phyloP scores from a whole-genome alignment of 1,284 basidiomycete species.

The Rhodofomes roseus region DNA sequence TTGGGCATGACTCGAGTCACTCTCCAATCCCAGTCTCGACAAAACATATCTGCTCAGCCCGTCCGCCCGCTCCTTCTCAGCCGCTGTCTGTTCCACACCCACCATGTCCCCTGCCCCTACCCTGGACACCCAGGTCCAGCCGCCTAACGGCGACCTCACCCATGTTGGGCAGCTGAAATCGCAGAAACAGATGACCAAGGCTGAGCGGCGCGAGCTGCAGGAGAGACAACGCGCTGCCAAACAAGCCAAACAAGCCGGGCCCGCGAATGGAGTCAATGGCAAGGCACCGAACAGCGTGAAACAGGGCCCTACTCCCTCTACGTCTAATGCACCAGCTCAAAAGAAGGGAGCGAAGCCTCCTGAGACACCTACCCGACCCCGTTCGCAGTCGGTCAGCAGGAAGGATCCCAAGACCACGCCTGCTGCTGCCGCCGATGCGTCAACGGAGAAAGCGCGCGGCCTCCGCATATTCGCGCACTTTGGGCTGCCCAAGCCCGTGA shows the following conservation, averaged over 20 bases:
- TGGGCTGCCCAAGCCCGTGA: slow-evolving; percentile 63
- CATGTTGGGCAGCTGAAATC: slow-evolving; percentile 32
- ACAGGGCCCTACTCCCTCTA: slow-evolving; percentile 8
- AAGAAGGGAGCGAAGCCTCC: slow-evolving; percentile 15
- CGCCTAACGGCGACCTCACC: slow-evolving; percentile 18
- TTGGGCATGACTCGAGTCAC: slow-evolving; percentile 21
- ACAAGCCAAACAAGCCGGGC: slow-evolving; percentile 31
- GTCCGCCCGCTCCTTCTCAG: slow-evolving; percentile 8
- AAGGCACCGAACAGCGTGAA: slow-evolving; percentile 15
- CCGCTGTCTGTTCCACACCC: background rate
- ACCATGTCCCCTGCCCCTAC: slow-evolving; percentile 24
- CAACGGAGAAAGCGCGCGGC: slow-evolving; percentile 39
- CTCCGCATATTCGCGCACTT: slow-evolving; percentile 82
- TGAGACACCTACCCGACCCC: slow-evolving; percentile 16
- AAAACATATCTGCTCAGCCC: slow-evolving; percentile 6
- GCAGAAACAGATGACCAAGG: slow-evolving; percentile 66
- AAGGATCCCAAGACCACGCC: slow-evolving; percentile 20
- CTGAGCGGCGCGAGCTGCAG: slow-evolving; percentile 75
- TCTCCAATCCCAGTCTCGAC: slow-evolving; percentile 6
- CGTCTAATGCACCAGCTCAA: slow-evolving; percentile 10
- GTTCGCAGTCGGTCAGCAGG: slow-evolving; percentile 12
- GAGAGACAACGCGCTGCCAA: slow-evolving; percentile 80
- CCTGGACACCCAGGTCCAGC: slow-evolving; percentile 23
- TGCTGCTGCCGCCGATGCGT: slow-evolving; percentile 9
- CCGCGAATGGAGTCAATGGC: slow-evolving; percentile 14